These are phyloP conservation scores for Casuarina equisetifolia DNA, from an alignment of 306 rosid species.

Conservation along the genomic window DNA sequence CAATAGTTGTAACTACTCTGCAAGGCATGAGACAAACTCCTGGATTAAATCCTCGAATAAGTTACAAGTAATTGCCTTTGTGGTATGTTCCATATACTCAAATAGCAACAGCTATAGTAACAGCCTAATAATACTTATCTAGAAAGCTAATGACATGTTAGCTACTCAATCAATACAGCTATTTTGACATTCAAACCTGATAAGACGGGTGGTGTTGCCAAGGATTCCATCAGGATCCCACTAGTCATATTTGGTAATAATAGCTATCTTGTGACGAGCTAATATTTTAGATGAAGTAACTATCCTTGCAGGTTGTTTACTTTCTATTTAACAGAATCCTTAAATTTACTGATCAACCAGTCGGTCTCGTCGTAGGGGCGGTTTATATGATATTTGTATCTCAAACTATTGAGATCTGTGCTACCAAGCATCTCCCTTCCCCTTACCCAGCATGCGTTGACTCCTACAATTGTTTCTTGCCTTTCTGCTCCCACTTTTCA, in stretches of 20 bases:
- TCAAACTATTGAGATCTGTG: neutral
- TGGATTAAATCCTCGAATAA: neutral
- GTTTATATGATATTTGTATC: neutral
- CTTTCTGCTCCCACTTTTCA: no score
- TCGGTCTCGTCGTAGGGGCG: no score
- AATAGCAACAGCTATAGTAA: neutral
- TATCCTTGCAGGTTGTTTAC: neutral
- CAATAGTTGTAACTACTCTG: neutral
- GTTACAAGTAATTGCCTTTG: neutral
- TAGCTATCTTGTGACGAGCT: neutral
- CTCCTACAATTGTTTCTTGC: neutral
- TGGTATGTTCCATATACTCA: neutral
- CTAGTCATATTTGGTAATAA: neutral
- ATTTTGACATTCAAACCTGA: conserved; percentile 1
- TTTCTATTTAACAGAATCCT: conserved; percentile 1
- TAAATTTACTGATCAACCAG: neutral
- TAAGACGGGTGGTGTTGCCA: neutral
- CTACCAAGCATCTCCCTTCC: neutral
- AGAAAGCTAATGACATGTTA: neutral
- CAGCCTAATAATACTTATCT: neutral
- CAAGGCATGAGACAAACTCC: neutral
- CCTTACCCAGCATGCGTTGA: neutral
- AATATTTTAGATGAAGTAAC: conserved; percentile 14
- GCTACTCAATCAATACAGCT: neutral
- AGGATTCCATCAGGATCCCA: no score